Percentiles rank a stretch among this genome's conserved stretches.
phyloP scores from a whole-genome alignment of 345 rosid species.

The Hypericum androsaemum region DNA sequence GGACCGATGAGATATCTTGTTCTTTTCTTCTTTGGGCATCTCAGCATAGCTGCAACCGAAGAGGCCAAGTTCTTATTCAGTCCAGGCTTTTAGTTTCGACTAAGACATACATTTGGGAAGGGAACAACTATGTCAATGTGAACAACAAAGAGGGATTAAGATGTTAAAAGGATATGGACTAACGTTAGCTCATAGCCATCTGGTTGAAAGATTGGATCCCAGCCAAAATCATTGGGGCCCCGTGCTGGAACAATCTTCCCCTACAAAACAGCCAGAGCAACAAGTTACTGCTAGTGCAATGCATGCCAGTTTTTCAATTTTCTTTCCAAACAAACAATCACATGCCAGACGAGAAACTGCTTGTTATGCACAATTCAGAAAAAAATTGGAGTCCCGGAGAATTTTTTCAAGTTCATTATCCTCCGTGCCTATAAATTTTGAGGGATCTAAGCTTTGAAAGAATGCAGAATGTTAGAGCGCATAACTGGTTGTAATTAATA shows the following conservation, averaged over 20 bases:
- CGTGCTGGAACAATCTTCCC: conserved; percentile 81
- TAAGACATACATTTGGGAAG: not conserved
- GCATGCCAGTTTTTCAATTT: no score
- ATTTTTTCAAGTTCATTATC: no score
- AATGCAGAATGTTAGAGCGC: no score
- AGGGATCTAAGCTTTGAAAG: no score
- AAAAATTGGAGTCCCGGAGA: no score
- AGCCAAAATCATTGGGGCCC: conserved; percentile 88
- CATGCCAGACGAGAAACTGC: no score
- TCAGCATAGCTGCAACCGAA: conserved; percentile 56
- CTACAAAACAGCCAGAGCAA: conserved; percentile 22
- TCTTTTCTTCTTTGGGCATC: conserved; percentile 91
- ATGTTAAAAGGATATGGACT: not conserved
- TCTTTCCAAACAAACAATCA: no score
- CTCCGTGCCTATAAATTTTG: no score
- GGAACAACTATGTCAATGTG: not conserved
- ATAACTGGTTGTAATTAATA: no score
- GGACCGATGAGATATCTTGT: conserved; percentile 82
- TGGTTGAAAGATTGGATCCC: conserved; percentile 96
- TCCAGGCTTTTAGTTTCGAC: not conserved
- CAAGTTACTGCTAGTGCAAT: no score
- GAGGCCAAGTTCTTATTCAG: conserved; percentile 3
- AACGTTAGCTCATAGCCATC: conserved; percentile 82
- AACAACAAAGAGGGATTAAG: not conserved
- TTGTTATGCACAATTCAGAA: no score